Conservation (phyloP, 2,329 filamentous ascomycete genomes). For the Sporothrix curviconia region DNA sequence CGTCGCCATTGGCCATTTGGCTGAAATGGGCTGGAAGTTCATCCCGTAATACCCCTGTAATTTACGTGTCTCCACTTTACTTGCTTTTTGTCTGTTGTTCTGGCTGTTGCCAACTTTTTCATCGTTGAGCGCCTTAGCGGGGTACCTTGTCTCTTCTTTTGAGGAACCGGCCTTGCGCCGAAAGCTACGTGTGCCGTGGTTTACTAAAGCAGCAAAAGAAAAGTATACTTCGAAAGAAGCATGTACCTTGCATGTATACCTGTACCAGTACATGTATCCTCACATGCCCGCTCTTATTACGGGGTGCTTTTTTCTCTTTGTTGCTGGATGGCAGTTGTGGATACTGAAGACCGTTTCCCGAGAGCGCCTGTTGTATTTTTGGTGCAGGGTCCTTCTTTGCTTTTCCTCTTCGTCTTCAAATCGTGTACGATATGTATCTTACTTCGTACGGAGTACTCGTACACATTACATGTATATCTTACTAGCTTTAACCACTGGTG, state of each 20-base stretch:
- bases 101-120: not conserved
- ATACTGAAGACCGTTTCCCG: too few relatives aligned
- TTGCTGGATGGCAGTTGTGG: too few relatives aligned
- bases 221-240: not conserved
- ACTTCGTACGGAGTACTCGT: too few relatives aligned
- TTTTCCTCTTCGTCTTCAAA: too few relatives aligned
- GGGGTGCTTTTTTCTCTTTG: too few relatives aligned
- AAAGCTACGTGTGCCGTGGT: not conserved
- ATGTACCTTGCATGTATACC: not conserved
- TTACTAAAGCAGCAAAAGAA: not conserved
- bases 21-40: conserved; percentile 4
- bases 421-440: too few relatives aligned
- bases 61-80: conserved; percentile 1
- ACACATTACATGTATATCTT: too few relatives aligned
- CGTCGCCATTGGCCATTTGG: not conserved
- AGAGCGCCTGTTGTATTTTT: too few relatives aligned
- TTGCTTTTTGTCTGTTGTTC: not conserved
- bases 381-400: not conserved
- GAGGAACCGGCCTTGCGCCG: not conserved
- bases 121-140: not conserved
- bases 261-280: not conserved
- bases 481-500: not conserved
- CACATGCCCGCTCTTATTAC: not conserved
- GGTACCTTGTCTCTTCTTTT: not conserved
- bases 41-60: conserved; percentile 8